Base-by-base conservation (phyloP, 345 rosid genomes). In the Alliaria petiolata region DNA sequence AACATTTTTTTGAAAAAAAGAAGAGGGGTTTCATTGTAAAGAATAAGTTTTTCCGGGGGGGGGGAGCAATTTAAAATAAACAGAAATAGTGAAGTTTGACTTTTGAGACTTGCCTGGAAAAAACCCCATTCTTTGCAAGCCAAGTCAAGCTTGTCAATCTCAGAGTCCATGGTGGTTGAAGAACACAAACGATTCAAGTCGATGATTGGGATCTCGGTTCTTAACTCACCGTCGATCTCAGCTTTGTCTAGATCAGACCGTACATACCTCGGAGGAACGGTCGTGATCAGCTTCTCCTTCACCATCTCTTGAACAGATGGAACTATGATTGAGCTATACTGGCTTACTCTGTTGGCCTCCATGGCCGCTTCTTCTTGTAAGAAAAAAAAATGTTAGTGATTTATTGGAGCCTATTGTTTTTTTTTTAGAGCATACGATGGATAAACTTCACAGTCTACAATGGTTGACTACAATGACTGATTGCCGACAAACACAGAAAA, bases 61-160 rank as follows among this genome's bases (percentile, higher is more conserved):
- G n/a, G n/a, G n/a, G n/a, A n/a, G 26, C 26, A 28, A 28, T 28
- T 28, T 28, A n/a, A 5, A 5, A 28, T 68, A 85, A 82, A 86
- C 77, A 81, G 58, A 81, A 84, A 73, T 4, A 46, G 30, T 15
- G 12, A 30, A 31, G 39, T 49, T 12, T 35, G 25, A 43, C 9
- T 43, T n/a, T 62, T 49, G 57, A 35, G 60, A 50, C 51, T 16
- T 70, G 40, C 67, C 40, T 59, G 60, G 15, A 70, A 70, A 44
- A 90, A 86, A 17, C 87, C 93, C 90, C 89, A 84, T 2, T 82
- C 75, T 74, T 61, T 81, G 74, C 92, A 85, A 17, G 93, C 87
- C 5, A 13, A 55, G 56, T 85, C 84, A 15, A 84, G 83, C 28
- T 81, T 80, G 11, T 67, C 46, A 26, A 76, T 47, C 49, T 72